These are phyloP conservation scores for Beta vulgaris DNA, from an alignment of 148 eudicot species.

Conservation along the genomic window DNA sequence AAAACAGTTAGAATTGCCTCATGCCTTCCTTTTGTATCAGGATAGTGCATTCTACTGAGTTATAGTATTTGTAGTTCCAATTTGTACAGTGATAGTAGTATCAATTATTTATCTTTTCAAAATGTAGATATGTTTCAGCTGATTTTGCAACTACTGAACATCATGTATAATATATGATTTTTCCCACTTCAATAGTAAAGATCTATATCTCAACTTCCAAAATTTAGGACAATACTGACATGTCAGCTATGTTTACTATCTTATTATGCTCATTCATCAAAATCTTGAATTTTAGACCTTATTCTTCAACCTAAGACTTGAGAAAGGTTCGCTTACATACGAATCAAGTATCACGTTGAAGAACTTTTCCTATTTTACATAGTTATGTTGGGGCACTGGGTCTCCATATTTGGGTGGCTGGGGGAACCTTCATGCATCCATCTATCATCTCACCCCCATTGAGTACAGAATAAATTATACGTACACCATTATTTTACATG, in stretches of 20 bases:
- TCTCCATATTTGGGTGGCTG: not conserved
- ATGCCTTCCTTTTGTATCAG: not conserved
- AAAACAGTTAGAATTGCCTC: not conserved
- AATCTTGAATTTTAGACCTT: not conserved
- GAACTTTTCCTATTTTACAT: too few species aligned
- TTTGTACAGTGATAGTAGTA: not conserved
- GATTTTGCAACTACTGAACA: not conserved
- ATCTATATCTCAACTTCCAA: not conserved
- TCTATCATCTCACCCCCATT: too few species aligned
- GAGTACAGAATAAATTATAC: too few species aligned
- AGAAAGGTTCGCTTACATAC: too few species aligned
- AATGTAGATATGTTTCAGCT: not conserved
- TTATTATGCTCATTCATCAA: not conserved
- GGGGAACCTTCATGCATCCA: too few species aligned
- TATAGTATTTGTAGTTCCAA: not conserved
- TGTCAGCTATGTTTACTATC: not conserved
- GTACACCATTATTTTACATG: too few species aligned
- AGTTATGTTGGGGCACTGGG: too few species aligned
- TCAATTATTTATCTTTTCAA: too few species aligned
- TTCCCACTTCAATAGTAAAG: not conserved
- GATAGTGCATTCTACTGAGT: not conserved
- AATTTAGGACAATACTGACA: not conserved
- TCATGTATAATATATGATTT: not conserved
- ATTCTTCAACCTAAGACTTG: not conserved
- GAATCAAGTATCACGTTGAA: too few species aligned